Base-by-base conservation (phyloP, 2,329 filamentous ascomycete species). In the Fusarium sp. region DNA sequence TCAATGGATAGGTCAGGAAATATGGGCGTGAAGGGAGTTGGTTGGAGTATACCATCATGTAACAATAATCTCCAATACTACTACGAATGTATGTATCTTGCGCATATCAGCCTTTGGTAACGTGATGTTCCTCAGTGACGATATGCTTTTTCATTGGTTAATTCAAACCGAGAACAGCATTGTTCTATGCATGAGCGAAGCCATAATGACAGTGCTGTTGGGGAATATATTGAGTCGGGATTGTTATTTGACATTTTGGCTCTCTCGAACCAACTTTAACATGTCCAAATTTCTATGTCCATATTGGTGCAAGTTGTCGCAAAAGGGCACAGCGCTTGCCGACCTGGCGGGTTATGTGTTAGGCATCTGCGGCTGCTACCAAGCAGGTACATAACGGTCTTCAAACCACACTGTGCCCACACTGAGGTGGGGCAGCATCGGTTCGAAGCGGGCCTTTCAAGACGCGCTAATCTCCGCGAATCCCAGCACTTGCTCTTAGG, bases 381-480 rank as follows among this genome's bases (percentile, higher is more conserved):
- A 30, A 10, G 28, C 33, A 24, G 56, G 43, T 39, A 47, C 46
- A 20, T 54, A 30, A 17, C 13, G 19, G 39, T 13, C 19, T 26
- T 37, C 24, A 8, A 46, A 15, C 7, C 11, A n/a, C 59, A 63
- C 59, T 64, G 39, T 57, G 51, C 45, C 17, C 11, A 17, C 33
- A 33, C 26, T n/a, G 8, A n/a, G 17, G 35, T n/a, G 35, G 35
- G 17, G 35, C 35, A 17, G 5, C 17, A 17, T 37, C 17, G 35
- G 35, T 10, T 37, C 51, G 20, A 10, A 14, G 49, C 19, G 67
- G 48, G 48, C 15, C 41, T 14, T n/a, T 37, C 7, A 22, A 15
- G 20, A 19, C 30, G 49, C 48, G 45, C 56, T 69, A 69, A 68
- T 48, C 33, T 24, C 41, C 22, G 33, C 22, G n/a, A 39, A 35